phyloP scores from a whole-genome alignment of 257 asterid species.

The Ballota nigra region DNA sequence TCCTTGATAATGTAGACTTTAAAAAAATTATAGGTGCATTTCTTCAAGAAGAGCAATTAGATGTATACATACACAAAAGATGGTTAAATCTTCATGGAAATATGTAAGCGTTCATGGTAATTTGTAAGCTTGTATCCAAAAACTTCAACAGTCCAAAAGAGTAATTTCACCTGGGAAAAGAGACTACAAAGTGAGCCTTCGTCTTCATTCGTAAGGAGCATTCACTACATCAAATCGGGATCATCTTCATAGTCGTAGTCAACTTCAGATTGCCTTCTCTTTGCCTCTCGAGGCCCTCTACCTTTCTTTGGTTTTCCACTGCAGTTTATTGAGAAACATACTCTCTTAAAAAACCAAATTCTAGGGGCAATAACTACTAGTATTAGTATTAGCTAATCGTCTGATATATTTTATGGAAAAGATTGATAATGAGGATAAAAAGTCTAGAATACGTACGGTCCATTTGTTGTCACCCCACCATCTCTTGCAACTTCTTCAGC shows the following conservation, averaged over 20 bases:
- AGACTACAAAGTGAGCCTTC: not conserved
- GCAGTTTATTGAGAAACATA: constrained; percentile 19
- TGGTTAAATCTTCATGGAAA: not conserved
- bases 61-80: not conserved
- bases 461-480: constrained; percentile 68
- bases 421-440: not conserved
- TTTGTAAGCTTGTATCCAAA: too few species aligned
- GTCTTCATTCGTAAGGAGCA: not conserved
- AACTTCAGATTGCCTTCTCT: constrained; percentile 90
- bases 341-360: not conserved
- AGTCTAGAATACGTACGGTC: constrained; percentile 61
- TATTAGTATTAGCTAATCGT: not conserved
- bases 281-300: constrained; percentile 84
- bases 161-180: not conserved
- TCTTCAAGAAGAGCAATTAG: constrained; percentile 22
- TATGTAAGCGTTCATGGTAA: not conserved
- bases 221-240: constrained; percentile 67
- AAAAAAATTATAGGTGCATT: not conserved
- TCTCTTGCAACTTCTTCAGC: constrained; percentile 93
- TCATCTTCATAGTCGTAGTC: constrained; percentile 96
- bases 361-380: not conserved
- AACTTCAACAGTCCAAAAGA: not conserved
- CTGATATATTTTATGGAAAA: not conserved
- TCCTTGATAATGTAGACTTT: not conserved
- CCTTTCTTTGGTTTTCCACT: constrained; percentile 95